Conservation (phyloP, 2,329 filamentous ascomycete genomes). For the Penicillium digitatum region DNA sequence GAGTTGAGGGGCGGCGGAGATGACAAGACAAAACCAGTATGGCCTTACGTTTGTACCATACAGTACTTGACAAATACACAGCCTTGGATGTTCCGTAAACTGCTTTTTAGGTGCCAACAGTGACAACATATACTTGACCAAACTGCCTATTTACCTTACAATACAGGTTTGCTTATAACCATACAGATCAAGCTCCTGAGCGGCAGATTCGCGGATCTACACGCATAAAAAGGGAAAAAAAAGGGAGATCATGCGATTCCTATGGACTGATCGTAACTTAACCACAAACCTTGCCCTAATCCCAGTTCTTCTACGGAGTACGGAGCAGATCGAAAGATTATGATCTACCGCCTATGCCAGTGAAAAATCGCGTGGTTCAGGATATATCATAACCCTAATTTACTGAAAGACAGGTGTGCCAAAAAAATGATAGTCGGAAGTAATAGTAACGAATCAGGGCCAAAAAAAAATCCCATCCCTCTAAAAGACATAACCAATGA, state of each 20-base stretch:
- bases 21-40: conserved; percentile 9
- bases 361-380: conserved; percentile 22
- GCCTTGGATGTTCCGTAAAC: neutral
- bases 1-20: conserved; percentile 19
- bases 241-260: conserved; percentile 7
- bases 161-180: neutral
- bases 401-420: conserved; percentile 1
- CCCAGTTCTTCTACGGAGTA: neutral
- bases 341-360: conserved; percentile 8
- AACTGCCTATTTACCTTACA: neutral
- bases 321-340: neutral
- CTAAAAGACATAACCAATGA: neutral
- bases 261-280: conserved; percentile 2
- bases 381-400: conserved; percentile 26
- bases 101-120: neutral
- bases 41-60: neutral
- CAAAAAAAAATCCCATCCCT: neutral
- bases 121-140: neutral
- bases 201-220: conserved; percentile 8
- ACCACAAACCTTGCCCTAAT: neutral
- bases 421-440: neutral
- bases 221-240: conserved; percentile 2
- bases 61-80: conserved; percentile 2
- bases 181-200: conserved; percentile 5
- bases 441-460: neutral